Base-by-base conservation (phyloP, 192 early-diverging fungal species). In the Linnemannia exigua region DNA sequence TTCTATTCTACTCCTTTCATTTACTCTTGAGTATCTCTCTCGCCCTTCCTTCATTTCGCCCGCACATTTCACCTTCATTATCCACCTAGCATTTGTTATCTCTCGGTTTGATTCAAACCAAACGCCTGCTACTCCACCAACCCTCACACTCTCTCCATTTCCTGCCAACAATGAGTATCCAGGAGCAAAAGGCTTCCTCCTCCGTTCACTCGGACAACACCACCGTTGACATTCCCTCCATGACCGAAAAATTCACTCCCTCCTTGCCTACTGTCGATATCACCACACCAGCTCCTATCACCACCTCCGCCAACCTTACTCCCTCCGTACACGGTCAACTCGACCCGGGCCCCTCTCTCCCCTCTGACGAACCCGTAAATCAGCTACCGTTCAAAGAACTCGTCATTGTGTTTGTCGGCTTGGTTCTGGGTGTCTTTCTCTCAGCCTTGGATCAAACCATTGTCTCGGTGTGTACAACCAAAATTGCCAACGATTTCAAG, bases 401-500 rank as follows among this genome's bases (percentile, higher is more conserved):
- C 2, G 72, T 80, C 14, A 36, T 80, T 47, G 71, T 90, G 79
- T 67, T 46, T 52, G 38, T 89, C 17, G 88, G 84, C 0, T 71
- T 92, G 47, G 74, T 82, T 12, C 82, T 93, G 35, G 88, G 89
- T 15, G 88, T 91, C 75, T 91, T 93, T 63, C 91, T 96, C 25
- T 91, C 92, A 0, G 89, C 92, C 35, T 81, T 94, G 11, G 95
- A 96, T 52, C 92, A 92, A 51, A 96, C 95, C 1, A 95, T 97
- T 66, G 92, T 96, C 25, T 90, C 94, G 0, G 94, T 93, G 0
- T 91, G 92, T 0, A 88, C 93, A 31, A 77, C 91, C 36, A 84
- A 80, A 5, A 96, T 97, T 67, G 92, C 92, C 12, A 75, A 81
- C n/a, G 90, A 95, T n/a, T 94, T 97, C 51, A 75, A 91, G 3